Evolutionary conservation across 2,329 filamentous ascomycete genomes (phyloP), one percentile per base, ranked within the genome.

Genomic region (Didymella exigua): DNA sequence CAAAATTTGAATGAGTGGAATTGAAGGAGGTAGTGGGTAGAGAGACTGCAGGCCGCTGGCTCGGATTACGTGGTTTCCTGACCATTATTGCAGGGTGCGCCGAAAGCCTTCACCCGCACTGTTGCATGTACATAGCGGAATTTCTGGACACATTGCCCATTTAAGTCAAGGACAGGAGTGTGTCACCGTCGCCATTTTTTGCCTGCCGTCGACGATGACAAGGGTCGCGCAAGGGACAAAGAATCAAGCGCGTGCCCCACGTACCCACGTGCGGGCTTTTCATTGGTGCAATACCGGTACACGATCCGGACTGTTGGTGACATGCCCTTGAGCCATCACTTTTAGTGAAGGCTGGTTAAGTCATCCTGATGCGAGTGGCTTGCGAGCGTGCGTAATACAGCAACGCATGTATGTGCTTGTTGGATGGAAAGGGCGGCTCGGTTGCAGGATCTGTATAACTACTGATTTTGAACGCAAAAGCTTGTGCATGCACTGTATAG

Each of bases 61-160:
- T 14, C 11, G 6, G 18, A 23, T n/a, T 31, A n/a, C n/a, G 41
- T 50, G 46, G 41, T 55, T n/a, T 16, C 52, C 9, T 14, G 24
- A 55, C 27, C 11, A 7, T 10, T 3, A 40, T 33, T 49, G 23
- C 46, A 55, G 52, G 52, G 52, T 49, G 46, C 38, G 37, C 26
- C 9, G 21, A 33, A 33, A 40, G n/a, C 29, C 26, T 19, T 23
- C 6, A 31, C 27, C 38, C n/a, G n/a, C n/a, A n/a, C n/a, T n/a
- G n/a, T n/a, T 54, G 51, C 52, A 55, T 41, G 52, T 55, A 55
- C 46, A 46, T 49, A 21, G 29, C 31, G 41, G 38, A 27, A 18
- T 29, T 45, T 45, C 45, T 45, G 27, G 36, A 34, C 27, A 18
- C 27, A 13, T 36, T 27, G 33, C 41, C 16, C 42, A 23, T 27